Percentiles rank a stretch among this genome's conserved stretches.
phyloP scores from a whole-genome alignment of 1,284 basidiomycete genomes.

The Moniliophthora roreri region DNA sequence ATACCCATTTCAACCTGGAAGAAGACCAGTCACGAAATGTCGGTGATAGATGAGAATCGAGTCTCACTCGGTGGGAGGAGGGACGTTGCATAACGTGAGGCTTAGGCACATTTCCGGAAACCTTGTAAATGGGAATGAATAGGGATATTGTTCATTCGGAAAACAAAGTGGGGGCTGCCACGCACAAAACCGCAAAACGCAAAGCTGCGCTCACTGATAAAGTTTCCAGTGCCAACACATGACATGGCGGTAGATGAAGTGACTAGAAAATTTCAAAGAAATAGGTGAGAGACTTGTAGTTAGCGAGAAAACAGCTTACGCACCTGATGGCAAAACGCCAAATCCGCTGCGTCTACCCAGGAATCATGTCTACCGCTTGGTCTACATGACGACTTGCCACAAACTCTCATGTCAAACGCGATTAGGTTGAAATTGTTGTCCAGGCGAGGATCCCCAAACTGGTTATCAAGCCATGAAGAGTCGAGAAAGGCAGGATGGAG shows the following conservation, averaged over 20 bases:
- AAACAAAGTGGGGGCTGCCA: slow-evolving; percentile 12
- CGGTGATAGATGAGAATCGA: not conserved
- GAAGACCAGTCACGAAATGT: slow-evolving; percentile 4
- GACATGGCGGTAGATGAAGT: slow-evolving; percentile 62
- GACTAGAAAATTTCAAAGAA: slow-evolving; percentile 38
- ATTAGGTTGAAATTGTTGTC: slow-evolving; percentile 61
- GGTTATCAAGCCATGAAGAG: slow-evolving; percentile 63
- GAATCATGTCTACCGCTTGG: slow-evolving; percentile 60
- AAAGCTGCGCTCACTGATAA: slow-evolving; percentile 52
- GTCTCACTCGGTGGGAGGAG: slow-evolving; percentile 65
- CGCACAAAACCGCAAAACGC: slow-evolving; percentile 61
- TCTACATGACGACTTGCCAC: slow-evolving; percentile 58
- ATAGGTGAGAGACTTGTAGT: not conserved
- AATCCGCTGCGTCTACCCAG: slow-evolving; percentile 75
- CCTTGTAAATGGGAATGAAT: slow-evolving; percentile 30
- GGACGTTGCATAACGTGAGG: slow-evolving; percentile 67
- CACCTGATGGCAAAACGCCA: slow-evolving; percentile 65
- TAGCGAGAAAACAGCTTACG: slow-evolving; percentile 21
- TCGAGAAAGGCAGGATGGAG: slow-evolving; percentile 69
- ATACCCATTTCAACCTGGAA: slow-evolving; percentile 54
- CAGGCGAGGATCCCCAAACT: slow-evolving; percentile 67
- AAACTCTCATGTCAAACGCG: slow-evolving; percentile 69
- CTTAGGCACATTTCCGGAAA: slow-evolving; percentile 74
- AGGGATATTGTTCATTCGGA: not conserved
- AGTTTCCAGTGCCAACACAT: slow-evolving; percentile 66